Percentiles rank a stretch among this genome's conserved stretches.
Conservation (phyloP, 495 filamentous ascomycete species). For the Neurospora sp. region DNA sequence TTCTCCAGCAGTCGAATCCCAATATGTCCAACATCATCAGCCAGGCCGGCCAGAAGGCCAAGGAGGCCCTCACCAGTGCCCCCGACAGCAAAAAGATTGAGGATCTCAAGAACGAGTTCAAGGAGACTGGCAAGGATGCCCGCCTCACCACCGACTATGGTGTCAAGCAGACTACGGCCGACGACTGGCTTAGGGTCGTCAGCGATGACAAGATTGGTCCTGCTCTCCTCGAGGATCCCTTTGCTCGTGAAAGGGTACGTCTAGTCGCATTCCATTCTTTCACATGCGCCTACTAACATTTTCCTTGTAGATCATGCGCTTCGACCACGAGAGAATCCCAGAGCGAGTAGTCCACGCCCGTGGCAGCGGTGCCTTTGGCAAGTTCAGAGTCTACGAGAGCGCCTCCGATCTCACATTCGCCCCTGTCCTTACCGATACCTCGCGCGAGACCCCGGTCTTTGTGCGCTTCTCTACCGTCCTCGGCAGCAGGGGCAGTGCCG, state of each 20-base stretch:
- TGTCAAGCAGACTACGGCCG: slow-evolving; percentile 60
- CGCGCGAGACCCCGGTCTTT: slow-evolving; percentile 69
- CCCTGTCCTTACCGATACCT: slow-evolving; percentile 68
- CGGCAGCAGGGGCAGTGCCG: slow-evolving; percentile 65
- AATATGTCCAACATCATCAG: slow-evolving; percentile 11
- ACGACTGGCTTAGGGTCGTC: slow-evolving; percentile 67
- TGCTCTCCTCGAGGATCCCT: slow-evolving; percentile 70
- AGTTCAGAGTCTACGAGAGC: slow-evolving; percentile 64
- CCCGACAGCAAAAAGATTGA: slow-evolving; percentile 26
- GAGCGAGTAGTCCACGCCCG: slow-evolving; percentile 87
- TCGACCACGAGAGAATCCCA: slow-evolving; percentile 83
- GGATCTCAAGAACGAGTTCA: slow-evolving; percentile 29
- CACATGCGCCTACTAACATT: too few species aligned
- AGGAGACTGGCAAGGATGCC: slow-evolving; percentile 18
- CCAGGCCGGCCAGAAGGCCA: slow-evolving; percentile 16
- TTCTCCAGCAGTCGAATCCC: neutral
- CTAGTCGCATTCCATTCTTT: too few species aligned
- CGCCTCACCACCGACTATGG: slow-evolving; percentile 70
- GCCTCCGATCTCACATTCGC: slow-evolving; percentile 61
- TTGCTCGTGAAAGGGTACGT: slow-evolving; percentile 67
- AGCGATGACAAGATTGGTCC: slow-evolving; percentile 57
- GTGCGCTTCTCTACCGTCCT: slow-evolving; percentile 77
- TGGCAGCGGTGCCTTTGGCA: slow-evolving; percentile 74
- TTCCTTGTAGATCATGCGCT: slow-evolving; percentile 53
- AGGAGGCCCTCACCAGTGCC: slow-evolving; percentile 22